phyloP scores from a whole-genome alignment of 2,329 filamentous ascomycete genomes.

The Cadophora gregata region DNA sequence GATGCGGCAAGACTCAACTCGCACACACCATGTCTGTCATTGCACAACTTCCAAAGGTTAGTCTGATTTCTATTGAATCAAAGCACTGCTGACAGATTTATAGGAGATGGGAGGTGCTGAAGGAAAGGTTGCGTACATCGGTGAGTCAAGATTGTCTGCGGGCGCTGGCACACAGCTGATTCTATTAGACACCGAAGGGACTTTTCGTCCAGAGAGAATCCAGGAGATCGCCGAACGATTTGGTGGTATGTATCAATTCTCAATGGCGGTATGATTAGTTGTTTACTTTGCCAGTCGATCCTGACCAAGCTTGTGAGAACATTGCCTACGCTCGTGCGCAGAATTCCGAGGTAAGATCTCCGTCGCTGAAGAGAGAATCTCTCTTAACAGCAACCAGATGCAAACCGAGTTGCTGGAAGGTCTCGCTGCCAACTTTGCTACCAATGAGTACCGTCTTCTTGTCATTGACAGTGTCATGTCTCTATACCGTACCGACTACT shows the following conservation, averaged over 20 bases:
- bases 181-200: slow-evolving; percentile 61
- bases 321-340: slow-evolving; percentile 68
- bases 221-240: slow-evolving; percentile 71
- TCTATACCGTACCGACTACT: slow-evolving; percentile 71
- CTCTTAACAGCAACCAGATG: slow-evolving; percentile 45
- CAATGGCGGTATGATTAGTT: not conserved
- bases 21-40: slow-evolving; percentile 73
- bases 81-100: slow-evolving; percentile 4
- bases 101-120: slow-evolving; percentile 68
- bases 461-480: slow-evolving; percentile 76
- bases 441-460: slow-evolving; percentile 68
- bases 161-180: slow-evolving; percentile 15
- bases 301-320: slow-evolving; percentile 66
- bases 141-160: slow-evolving; percentile 42
- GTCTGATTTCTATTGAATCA: not conserved
- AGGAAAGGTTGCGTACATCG: slow-evolving; percentile 73
- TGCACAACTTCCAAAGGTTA: slow-evolving; percentile 57
- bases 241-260: slow-evolving; percentile 47
- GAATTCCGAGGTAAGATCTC: slow-evolving; percentile 60
- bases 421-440: slow-evolving; percentile 64
- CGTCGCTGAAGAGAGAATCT: not conserved
- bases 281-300: slow-evolving; percentile 53
- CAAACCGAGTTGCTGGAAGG: slow-evolving; percentile 65
- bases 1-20: slow-evolving; percentile 72
- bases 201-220: slow-evolving; percentile 71